Evolutionary conservation across 345 rosid genomes (phyloP).

Genomic region (Brassica cretica): DNA sequence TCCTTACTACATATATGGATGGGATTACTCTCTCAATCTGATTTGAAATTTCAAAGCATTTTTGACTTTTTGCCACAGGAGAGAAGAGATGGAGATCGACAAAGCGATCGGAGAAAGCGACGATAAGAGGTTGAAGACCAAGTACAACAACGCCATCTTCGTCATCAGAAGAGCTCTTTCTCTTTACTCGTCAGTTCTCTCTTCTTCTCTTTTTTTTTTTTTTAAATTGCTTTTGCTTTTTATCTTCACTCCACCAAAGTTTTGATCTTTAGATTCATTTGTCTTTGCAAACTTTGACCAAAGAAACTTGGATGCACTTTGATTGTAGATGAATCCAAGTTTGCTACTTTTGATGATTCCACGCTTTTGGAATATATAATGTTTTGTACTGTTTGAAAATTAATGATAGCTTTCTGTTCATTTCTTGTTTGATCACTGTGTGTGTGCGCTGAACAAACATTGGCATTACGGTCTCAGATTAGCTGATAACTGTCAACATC

Average conservation of each 20-base stretch:
- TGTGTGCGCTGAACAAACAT: neutral
- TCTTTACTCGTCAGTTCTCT: conserved; percentile 75
- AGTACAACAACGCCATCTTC: conserved; percentile 85
- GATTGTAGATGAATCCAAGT: neutral
- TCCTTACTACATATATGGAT: neutral
- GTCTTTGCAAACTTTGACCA: neutral
- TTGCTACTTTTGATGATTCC: neutral
- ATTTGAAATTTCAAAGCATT: neutral
- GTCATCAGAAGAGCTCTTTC: conserved; percentile 86
- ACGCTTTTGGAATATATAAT: too few species aligned
- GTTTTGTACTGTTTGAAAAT: neutral
- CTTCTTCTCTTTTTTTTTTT: conserved; percentile 6
- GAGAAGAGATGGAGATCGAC: conserved; percentile 76
- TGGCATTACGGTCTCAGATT: neutral
- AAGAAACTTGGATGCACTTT: neutral
- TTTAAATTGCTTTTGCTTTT: neutral
- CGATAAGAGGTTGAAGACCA: conserved; percentile 87
- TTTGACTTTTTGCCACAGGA: neutral
- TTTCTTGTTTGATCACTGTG: conserved; percentile 20
- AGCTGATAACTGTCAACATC: conserved; percentile 5
- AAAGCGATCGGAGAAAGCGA: conserved; percentile 79
- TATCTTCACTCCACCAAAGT: neutral
- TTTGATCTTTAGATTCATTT: conserved; percentile 26
- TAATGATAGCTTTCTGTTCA: conserved; percentile 10
- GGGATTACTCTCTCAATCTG: conserved; percentile 3